Base-by-base conservation (phyloP, 2,329 filamentous ascomycete genomes). In the Epichloe amarillans region DNA sequence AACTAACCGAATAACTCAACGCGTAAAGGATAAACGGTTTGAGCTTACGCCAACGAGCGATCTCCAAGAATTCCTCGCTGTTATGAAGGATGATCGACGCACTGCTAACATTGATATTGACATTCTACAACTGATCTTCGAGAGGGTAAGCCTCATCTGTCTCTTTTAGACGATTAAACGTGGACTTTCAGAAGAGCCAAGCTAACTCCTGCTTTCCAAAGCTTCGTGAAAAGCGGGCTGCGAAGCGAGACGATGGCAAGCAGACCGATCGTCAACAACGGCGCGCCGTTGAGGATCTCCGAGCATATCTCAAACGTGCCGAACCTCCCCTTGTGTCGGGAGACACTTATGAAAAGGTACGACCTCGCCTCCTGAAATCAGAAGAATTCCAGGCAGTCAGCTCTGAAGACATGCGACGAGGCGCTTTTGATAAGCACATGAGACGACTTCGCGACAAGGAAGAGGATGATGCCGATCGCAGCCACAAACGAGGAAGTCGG, bases 401-500 rank as follows among this genome's bases (percentile, higher is more conserved):
- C 56, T 84, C 86, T 42, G 93, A 98, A 57, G 88, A 95, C 49
- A 75, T 85, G 54, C 86, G 90, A 52, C 82, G 83, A 55, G 77
- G 79, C 57, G 91, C 88, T 14, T 97, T 96, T 69, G 90, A 96
- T 52, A 97, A 95, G 69, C 81, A 89, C 61, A 82, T 96, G 59
- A 86, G 87, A 54, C 87, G 93, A 47, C 73, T 96, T n/a, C 87
- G 84, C 64, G 91, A 97, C 59, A 90, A 90, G 64, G 87, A 94
- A 58, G 87, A 94, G 50, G 88, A 94, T 51, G 88, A 94, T 56
- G 72, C 72, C 35, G 89, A 95, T 53, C 79, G 79, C 51, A 75
- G 77, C 55, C 70, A 73, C 48, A 74, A 77, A 53, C 77, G 79
- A 49, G 74, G 77, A 50, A 79, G 82, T 39, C 76, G 77, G 55